These are phyloP conservation scores for Torrubiellomyces zombiae DNA, from an alignment of 2,329 filamentous ascomycete species.

Conservation along the genomic window DNA sequence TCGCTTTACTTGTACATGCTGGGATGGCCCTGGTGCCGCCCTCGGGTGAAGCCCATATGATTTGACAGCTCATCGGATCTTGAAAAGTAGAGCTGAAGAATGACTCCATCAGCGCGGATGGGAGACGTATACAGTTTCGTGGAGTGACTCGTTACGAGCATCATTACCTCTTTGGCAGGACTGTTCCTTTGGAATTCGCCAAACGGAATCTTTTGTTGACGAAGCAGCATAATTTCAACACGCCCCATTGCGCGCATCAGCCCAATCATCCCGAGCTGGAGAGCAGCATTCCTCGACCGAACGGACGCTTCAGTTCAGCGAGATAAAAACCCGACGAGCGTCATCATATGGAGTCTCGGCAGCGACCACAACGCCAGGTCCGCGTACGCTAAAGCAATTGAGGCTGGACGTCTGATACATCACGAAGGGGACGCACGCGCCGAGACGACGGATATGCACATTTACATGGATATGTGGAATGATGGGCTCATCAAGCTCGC, in stretches of 20 bases:
- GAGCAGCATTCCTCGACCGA: slow-evolving; percentile 49
- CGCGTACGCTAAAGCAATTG: slow-evolving; percentile 38
- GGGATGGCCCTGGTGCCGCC: too few relatives aligned
- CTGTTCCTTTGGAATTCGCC: slow-evolving; percentile 46
- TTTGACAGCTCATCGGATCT: slow-evolving; percentile 45
- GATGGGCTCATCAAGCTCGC: slow-evolving; percentile 30
- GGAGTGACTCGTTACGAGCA: slow-evolving; percentile 58
- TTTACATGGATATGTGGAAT: slow-evolving; percentile 47
- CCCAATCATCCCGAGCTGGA: slow-evolving; percentile 46
- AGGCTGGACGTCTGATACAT: slow-evolving; percentile 43
- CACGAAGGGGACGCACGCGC: slow-evolving; percentile 50
- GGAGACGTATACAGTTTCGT: slow-evolving; percentile 39
- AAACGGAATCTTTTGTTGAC: slow-evolving; percentile 46
- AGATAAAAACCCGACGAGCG: slow-evolving; percentile 54
- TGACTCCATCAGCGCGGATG: slow-evolving; percentile 46
- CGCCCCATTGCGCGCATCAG: slow-evolving; percentile 52
- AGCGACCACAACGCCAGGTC: slow-evolving; percentile 59
- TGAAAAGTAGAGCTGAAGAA: slow-evolving; percentile 44
- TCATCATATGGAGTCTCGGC: slow-evolving; percentile 58
- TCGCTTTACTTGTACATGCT: slow-evolving; percentile 43
- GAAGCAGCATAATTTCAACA: slow-evolving; percentile 57
- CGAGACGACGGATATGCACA: slow-evolving; percentile 46
- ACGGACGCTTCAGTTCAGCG: slow-evolving; percentile 46
- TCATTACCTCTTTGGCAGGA: slow-evolving; percentile 44
- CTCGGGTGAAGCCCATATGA: slow-evolving; percentile 16